Evolutionary conservation across 192 early-diverging fungal genomes (phyloP), one percentile per base, ranked within the genome.

Genomic region (Gryganskiella cystojenkinii): DNA sequence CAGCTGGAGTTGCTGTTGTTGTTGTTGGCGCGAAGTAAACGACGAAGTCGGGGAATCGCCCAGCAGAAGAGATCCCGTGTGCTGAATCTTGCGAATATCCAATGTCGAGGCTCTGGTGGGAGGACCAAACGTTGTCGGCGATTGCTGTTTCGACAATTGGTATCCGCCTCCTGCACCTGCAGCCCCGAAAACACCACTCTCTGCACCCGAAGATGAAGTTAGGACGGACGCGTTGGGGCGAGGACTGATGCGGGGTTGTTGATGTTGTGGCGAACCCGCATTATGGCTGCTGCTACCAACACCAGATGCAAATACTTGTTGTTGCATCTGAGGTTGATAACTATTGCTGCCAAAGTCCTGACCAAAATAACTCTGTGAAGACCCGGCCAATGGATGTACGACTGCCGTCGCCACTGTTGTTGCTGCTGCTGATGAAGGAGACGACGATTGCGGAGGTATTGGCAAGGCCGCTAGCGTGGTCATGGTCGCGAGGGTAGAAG

Each of bases 151-250:
- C 9, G 59, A 14, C 14, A 5, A 34, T 10, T 73, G 62, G 49
- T 78, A 78, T 17, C 73, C 73, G 20, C 73, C 73, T 27, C 73
- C 73, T 20, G 65, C 73, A 53, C 73, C 73, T 3, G 61, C 31
- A 27, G 27, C 73, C n/a, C 66, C 62, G 0, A 15, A 1, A n/a
- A n/a, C n/a, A n/a, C n/a, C n/a, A n/a, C n/a, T n/a, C n/a, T n/a
- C n/a, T n/a, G n/a, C n/a, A n/a, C n/a, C n/a, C n/a, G n/a, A n/a
- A n/a, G n/a, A n/a, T 15, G 45, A 1, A 14, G 70, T 46, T 4
- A 58, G 22, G 25, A 51, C 19, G 19, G 60, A 44, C 54, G 61
- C 30, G 28, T 46, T 35, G 10, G 61, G 56, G 6, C 35, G 37
- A 5, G 37, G 37, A 40, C 37, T 40, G 37, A 9, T 9, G 7